Percentiles rank a stretch among this genome's conserved stretches.
These are phyloP conservation scores for Malus hybrid DNA, from an alignment of 331 rosid species.

Conservation along the genomic window DNA sequence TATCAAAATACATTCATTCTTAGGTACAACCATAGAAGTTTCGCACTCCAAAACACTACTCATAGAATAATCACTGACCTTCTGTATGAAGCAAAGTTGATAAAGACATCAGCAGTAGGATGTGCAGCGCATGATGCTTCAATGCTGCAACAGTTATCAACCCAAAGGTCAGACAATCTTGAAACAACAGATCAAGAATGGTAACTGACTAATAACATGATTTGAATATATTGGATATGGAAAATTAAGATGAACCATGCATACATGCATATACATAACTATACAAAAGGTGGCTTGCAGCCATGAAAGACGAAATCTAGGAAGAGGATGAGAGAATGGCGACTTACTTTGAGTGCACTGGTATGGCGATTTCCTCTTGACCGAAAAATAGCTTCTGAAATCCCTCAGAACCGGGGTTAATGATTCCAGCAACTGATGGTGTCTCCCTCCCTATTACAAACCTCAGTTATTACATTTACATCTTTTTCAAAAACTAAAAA, in stretches of 20 bases:
- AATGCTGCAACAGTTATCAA: slow-evolving; percentile 51
- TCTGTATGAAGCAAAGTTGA: slow-evolving; percentile 94
- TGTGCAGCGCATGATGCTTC: slow-evolving; percentile 96
- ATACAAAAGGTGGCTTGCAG: not conserved
- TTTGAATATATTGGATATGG: not conserved
- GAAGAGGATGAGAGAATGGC: not conserved
- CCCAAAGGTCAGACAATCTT: slow-evolving; percentile 16
- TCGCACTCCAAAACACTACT: not conserved
- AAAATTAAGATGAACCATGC: not conserved
- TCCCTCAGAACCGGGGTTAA: slow-evolving; percentile 96
- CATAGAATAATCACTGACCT: slow-evolving; percentile 42
- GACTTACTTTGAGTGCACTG: slow-evolving; percentile 86
- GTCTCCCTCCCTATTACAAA: slow-evolving; percentile 80
- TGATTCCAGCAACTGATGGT: slow-evolving; percentile 98
- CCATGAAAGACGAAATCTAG: not conserved
- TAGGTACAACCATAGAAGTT: not conserved
- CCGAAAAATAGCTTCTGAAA: slow-evolving; percentile 97
- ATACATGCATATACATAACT: not conserved
- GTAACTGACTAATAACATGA: not conserved
- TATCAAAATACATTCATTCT: slow-evolving; percentile 4
- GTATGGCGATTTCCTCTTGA: slow-evolving; percentile 96
- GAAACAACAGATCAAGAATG: not conserved
- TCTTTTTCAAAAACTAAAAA: not conserved
- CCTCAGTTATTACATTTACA: slow-evolving; percentile 6
- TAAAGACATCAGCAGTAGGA: slow-evolving; percentile 97